Evolutionary conservation across 768 basidiomycete genomes (phyloP), one percentile per base, ranked within the genome.

Genomic region (Boletus sp.): DNA sequence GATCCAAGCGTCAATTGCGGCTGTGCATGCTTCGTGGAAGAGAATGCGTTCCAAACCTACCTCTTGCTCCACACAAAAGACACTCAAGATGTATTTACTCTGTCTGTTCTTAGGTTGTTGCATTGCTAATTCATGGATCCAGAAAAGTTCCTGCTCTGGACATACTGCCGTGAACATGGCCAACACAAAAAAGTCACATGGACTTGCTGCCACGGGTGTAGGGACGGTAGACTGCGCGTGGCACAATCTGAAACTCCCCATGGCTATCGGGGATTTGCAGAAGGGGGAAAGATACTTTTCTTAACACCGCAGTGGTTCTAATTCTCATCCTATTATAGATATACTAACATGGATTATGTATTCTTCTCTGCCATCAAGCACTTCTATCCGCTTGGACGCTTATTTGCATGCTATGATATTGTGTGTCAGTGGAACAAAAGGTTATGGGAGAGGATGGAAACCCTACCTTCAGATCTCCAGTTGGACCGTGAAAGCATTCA

Each of bases 161-260:
- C 56, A 61, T 30, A 37, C 2, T 12, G 53, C 57, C 1, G 48
- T 58, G 2, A 58, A 58, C 35, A 56, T 65, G 6, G 58, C 40
- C 7, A 37, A 60, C 7, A 49, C 47, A 59, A 36, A 39, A 46
- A 28, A 35, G 2, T 12, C 42, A 29, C 3, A 14, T 12, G 61
- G 66, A 0, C 52, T 66, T 4, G 60, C 63, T 0, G 63, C 71
- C 10, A 74, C 63, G 17, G 73, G 76, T 0, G 55, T 73, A 0
- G 73, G 68, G 0, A 62, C 61, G 0, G 59, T 67, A 1, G 64
- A 69, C 15, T 77, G 75, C 47, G 63, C 60, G 5, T 45, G 42
- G 0, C 62, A 67, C 32, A 56, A 59, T 24, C 48, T 67, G 54
- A 69, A 66, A 36, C 39, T 60, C 6, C 60, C 63, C 0, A 55